Evolutionary conservation across 2,329 filamentous ascomycete genomes (phyloP), one percentile per base, ranked within the genome.

Genomic region (Calonectria pauciramosa): DNA sequence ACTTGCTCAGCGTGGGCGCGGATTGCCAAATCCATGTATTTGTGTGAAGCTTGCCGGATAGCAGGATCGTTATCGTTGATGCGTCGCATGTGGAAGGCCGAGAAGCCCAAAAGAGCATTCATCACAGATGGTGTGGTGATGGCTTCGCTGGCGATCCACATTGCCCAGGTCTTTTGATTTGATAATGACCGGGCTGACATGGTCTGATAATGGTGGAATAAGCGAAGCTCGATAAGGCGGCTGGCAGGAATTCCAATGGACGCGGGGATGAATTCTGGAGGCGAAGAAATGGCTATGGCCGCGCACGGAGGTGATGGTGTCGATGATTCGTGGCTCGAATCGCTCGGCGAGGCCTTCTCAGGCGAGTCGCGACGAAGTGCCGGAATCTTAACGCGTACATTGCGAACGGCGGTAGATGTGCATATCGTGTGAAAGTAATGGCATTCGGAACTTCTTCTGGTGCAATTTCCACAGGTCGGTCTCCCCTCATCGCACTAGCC

Each of bases 31-130:
- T 38, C 64, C 68, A 74, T 74, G 26, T 74, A 74, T 44, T 56
- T 71, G 47, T 74, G 68, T 1, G 72, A 74, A 3, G 72, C 72
- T 30, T 74, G 26, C 0, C 63, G 28, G 14, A 74, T 44, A 10
- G 6, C 28, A 1, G 5, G 18, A 44, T 68, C 63, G 5, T 36
- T 32, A 9, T 68, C 47, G 16, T 56, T 59, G 7, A 60, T 47
- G 10, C 72, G 68, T 26, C 72, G 54, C 5, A 74, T 52, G 23
- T 74, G 72, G 14, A 74, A 74, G 5, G 72, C 72, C 1, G 72
- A 71, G 23, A 74, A 74, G 63, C 72, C 72, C 7, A 74, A 47
- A 4, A 74, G 34, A 14, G 72, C 68, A 34, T 74, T 56, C 72
- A 74, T 74, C 10, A 71, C 68, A 3, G 23, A 32, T 2, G 68